phyloP scores from a whole-genome alignment of 768 basidiomycete species.

The Lepiota brunneoincarnata region DNA sequence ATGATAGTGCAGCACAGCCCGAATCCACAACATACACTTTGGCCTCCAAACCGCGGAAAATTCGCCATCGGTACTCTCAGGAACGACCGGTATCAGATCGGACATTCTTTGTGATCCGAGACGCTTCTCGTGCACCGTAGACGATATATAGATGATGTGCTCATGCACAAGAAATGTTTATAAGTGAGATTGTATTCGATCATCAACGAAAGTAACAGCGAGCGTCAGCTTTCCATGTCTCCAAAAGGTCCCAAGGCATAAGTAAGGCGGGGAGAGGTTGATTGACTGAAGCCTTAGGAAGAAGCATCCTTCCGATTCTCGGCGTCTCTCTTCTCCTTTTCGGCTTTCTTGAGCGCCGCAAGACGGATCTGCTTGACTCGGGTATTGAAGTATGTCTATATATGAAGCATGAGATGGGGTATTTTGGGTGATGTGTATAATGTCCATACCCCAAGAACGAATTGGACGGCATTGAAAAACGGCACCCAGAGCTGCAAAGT shows the following conservation, averaged over 20 bases:
- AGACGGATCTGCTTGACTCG: slow-evolving; percentile 63
- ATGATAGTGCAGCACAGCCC: background rate
- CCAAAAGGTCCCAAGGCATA: too few species aligned
- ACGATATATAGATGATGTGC: slow-evolving; percentile 1
- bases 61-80: slow-evolving; percentile 35
- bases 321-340: slow-evolving; percentile 34
- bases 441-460: slow-evolving; percentile 66
- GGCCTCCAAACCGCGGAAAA: background rate
- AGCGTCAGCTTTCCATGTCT: too few species aligned
- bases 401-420: slow-evolving; percentile 7
- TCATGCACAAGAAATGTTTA: background rate
- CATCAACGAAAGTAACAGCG: too few species aligned
- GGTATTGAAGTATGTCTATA: slow-evolving; percentile 71
- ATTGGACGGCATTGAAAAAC: slow-evolving; percentile 80
- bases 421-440: background rate
- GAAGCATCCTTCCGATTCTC: slow-evolving; percentile 26
- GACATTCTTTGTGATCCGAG: slow-evolving; percentile 30
- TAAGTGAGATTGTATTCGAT: too few species aligned
- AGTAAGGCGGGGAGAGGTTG: too few species aligned
- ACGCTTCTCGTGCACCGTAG: slow-evolving; percentile 18
- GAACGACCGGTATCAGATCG: slow-evolving; percentile 25
- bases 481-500: slow-evolving; percentile 73
- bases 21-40: background rate
- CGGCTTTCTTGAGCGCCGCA: slow-evolving; percentile 48
- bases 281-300: background rate